Conservation (phyloP, 352 stramenopile species). For the Globisporangium apiculatum region DNA sequence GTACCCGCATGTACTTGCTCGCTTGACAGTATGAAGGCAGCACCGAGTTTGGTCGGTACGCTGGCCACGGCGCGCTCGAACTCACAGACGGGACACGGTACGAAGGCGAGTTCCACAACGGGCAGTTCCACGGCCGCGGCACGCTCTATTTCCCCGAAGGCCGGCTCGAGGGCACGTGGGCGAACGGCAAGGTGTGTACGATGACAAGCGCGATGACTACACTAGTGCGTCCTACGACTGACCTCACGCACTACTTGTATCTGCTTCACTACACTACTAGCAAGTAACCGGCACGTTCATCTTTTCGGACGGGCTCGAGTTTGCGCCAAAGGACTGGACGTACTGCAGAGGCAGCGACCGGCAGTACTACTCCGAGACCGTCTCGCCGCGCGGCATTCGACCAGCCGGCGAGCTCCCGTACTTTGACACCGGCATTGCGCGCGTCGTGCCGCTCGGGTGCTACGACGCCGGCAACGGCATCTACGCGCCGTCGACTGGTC, state of each 20-base stretch:
- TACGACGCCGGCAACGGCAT: slow-evolving; percentile 77
- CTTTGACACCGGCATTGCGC: slow-evolving; percentile 57
- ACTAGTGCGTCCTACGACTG: neutral
- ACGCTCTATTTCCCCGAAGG: slow-evolving; percentile 67
- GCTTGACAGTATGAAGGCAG: slow-evolving; percentile 43
- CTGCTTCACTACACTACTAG: slow-evolving; percentile 12
- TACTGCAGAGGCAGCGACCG: slow-evolving; percentile 63
- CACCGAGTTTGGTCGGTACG: slow-evolving; percentile 53
- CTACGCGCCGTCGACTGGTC: slow-evolving; percentile 50
- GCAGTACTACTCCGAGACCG: slow-evolving; percentile 61
- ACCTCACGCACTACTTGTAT: neutral
- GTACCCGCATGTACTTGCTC: neutral
- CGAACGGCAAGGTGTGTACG: slow-evolving; percentile 45
- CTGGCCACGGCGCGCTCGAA: slow-evolving; percentile 44
- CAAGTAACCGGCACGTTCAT: slow-evolving; percentile 72
- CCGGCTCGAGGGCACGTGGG: slow-evolving; percentile 62
- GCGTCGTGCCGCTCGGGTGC: slow-evolving; percentile 57
- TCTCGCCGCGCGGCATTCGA: slow-evolving; percentile 43
- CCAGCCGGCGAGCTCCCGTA: slow-evolving; percentile 60
- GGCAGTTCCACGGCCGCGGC: slow-evolving; percentile 69
- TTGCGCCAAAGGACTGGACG: slow-evolving; percentile 43
- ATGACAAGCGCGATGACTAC: neutral
- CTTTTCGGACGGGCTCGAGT: slow-evolving; percentile 72
- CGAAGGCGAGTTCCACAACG: slow-evolving; percentile 76
- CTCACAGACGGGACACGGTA: slow-evolving; percentile 60